Conservation (phyloP, 2,329 filamentous ascomycete genomes). For the Fusarium sp. region DNA sequence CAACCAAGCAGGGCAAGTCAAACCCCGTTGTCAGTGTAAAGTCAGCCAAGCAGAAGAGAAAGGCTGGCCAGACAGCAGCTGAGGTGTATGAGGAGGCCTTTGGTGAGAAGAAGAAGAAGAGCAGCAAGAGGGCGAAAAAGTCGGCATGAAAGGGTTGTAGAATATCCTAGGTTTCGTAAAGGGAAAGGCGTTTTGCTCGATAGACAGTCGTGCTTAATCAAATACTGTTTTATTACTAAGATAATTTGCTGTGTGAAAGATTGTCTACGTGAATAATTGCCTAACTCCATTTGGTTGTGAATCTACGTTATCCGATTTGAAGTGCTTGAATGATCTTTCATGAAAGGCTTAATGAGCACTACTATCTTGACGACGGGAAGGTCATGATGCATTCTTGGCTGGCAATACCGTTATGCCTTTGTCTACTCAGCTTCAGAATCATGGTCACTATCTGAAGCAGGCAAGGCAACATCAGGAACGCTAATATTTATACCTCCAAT, state of each 20-base stretch:
- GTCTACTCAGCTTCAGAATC: no score
- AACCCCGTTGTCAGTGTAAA: conserved; percentile 83
- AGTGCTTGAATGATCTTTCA: no score
- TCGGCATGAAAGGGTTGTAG: conserved; percentile 35
- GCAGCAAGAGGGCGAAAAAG: conserved; percentile 56
- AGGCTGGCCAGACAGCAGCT: conserved; percentile 67
- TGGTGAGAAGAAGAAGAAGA: conserved; percentile 68
- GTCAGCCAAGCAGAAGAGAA: conserved; percentile 80
- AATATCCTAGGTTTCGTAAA: conserved; percentile 35
- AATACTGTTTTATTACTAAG: conserved; percentile 21
- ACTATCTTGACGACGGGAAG: no score
- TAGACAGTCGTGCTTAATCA: conserved; percentile 34
- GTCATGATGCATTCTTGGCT: no score
- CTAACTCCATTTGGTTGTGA: no score
- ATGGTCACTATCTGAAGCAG: no score
- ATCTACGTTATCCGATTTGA: no score
- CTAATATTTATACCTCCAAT: no score
- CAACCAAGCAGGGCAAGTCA: conserved; percentile 64
- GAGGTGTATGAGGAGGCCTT: conserved; percentile 72
- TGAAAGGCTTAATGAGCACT: no score
- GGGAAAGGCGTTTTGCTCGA: conserved; percentile 43
- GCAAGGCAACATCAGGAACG: no score
- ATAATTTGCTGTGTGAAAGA: neutral
- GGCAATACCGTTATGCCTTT: no score
- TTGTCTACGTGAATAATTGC: no score